These are phyloP conservation scores for Penicillium macrosclerotiorum DNA, from an alignment of 495 filamentous ascomycete genomes.

Conservation along the genomic window DNA sequence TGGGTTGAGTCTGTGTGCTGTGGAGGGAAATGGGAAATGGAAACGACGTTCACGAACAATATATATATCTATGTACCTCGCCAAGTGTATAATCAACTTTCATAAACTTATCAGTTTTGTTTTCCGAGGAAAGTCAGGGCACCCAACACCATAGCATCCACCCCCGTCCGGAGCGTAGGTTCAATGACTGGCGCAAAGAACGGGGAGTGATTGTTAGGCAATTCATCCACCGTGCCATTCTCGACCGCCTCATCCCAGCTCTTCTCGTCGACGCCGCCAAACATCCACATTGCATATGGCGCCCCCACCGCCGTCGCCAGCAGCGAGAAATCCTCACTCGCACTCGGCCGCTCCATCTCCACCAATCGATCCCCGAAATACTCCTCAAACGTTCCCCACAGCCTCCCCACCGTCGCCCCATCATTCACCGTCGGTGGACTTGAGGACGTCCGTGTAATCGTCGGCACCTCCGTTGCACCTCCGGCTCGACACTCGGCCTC, in stretches of 20 bases:
- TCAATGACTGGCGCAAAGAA: constrained; percentile 60
- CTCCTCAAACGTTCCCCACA: constrained; percentile 39
- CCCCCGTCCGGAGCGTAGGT: constrained; percentile 54
- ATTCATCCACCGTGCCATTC: constrained; percentile 37
- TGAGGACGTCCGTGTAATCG: constrained; percentile 29
- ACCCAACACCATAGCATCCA: constrained; percentile 54
- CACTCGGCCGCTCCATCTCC: constrained; percentile 24
- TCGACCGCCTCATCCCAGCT: constrained; percentile 47
- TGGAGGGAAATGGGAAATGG: background rate
- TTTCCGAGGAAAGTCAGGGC: constrained; percentile 50
- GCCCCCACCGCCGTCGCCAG: constrained; percentile 50
- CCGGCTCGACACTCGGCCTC: constrained; percentile 52
- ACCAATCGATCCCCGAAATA: constrained; percentile 41
- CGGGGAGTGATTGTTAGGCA: constrained; percentile 58
- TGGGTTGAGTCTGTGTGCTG: background rate
- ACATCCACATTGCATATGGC: constrained; percentile 56
- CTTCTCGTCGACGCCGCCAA: constrained; percentile 49
- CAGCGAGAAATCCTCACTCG: constrained; percentile 57
- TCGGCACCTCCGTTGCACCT: constrained; percentile 37
- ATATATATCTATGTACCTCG: too few relatives aligned
- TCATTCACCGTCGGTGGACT: constrained; percentile 57
- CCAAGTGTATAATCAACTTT: too few relatives aligned
- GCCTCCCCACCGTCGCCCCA: constrained; percentile 29
- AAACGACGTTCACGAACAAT: too few relatives aligned
- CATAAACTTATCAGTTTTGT: too few relatives aligned